phyloP scores from a whole-genome alignment of 139 green algal genomes.

The Chlorella sp. region DNA sequence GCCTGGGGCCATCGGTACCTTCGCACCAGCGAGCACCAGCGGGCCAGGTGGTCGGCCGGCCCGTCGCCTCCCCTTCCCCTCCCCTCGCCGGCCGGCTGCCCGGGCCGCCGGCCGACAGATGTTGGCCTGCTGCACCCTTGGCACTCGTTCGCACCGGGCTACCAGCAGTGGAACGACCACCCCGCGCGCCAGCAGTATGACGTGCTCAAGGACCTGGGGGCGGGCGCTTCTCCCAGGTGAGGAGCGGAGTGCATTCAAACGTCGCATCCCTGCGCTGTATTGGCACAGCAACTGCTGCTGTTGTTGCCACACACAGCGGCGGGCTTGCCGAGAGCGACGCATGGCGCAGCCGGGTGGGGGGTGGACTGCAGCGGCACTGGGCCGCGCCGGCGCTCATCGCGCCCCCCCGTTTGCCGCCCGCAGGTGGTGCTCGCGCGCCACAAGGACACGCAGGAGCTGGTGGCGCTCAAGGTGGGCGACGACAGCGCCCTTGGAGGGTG shows the following conservation, averaged over 20 bases:
- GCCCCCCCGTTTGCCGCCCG: too few relatives aligned
- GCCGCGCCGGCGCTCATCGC: too few relatives aligned
- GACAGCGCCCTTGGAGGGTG: too few relatives aligned
- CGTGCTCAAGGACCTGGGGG: slow-evolving; percentile 53
- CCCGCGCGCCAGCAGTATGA: slow-evolving; percentile 48
- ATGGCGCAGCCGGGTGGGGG: too few relatives aligned
- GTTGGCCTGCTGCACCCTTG: neutral
- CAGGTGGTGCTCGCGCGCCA: slow-evolving; percentile 52
- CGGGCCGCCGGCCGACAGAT: neutral
- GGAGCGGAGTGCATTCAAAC: too few relatives aligned
- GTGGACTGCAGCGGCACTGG: too few relatives aligned
- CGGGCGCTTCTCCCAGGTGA: slow-evolving; percentile 48
- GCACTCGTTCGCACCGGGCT: slow-evolving; percentile 8
- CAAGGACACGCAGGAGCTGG: slow-evolving; percentile 27
- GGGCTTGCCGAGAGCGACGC: too few relatives aligned
- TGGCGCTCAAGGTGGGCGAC: slow-evolving; percentile 60
- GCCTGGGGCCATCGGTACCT: too few relatives aligned
- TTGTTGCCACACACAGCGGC: too few relatives aligned
- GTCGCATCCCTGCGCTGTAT: too few relatives aligned
- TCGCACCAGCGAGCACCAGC: neutral
- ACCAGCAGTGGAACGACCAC: slow-evolving; percentile 43
- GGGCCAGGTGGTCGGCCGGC: neutral
- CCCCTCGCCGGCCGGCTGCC: neutral
- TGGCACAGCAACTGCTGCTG: too few relatives aligned
- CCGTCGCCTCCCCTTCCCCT: neutral